These are phyloP conservation scores for Spinacia oleracea DNA, from an alignment of 179 eudicot species.

Conservation along the genomic window DNA sequence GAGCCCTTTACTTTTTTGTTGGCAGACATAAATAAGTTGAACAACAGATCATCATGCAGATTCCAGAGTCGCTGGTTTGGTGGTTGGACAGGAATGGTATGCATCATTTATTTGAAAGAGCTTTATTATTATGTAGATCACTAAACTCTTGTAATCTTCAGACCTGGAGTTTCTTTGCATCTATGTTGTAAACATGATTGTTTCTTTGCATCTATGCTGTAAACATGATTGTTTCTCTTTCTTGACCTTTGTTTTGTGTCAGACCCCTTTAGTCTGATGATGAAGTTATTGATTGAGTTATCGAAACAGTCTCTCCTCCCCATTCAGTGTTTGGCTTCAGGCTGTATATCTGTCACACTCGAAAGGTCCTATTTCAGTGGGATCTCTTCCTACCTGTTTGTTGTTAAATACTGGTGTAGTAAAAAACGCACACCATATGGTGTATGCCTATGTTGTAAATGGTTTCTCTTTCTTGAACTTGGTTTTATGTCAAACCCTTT, in stretches of 20 bases:
- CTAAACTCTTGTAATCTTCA: background rate
- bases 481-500: background rate
- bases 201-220: background rate
- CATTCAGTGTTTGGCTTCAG: background rate
- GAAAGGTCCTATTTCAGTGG: background rate
- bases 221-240: background rate
- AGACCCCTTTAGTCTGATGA: background rate
- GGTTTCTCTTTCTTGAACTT: background rate
- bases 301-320: background rate
- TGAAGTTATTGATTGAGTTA: background rate
- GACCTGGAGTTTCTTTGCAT: background rate
- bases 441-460: background rate
- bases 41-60: slow-evolving; percentile 32
- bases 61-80: slow-evolving; percentile 87
- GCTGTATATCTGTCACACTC: background rate
- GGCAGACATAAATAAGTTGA: slow-evolving; percentile 41
- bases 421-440: too few species aligned
- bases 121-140: background rate
- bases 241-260: background rate
- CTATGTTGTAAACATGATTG: background rate
- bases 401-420: too few species aligned
- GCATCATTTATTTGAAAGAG: slow-evolving; percentile 7
- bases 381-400: background rate
- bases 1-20: slow-evolving; percentile 16
- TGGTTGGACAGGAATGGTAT: slow-evolving; percentile 74